These are phyloP conservation scores for Rhizoclosmatium sp. DNA, from an alignment of 192 early-diverging fungal genomes.

Conservation along the genomic window DNA sequence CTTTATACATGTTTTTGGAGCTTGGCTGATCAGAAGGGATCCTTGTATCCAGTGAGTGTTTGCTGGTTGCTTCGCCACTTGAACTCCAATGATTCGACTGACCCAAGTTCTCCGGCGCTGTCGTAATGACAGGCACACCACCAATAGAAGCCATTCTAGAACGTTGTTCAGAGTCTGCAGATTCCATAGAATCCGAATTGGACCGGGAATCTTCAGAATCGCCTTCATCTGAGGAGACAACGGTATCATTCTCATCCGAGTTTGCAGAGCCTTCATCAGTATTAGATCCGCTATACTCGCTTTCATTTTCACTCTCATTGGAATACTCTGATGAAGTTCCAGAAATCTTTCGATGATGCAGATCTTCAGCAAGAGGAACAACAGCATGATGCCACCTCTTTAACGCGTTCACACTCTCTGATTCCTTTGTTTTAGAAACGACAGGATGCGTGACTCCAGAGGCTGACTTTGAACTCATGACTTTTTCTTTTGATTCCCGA, in stretches of 20 bases:
- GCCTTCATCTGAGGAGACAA: background rate
- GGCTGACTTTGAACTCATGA: too few relatives aligned
- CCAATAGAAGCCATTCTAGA: background rate
- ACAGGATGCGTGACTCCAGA: too few relatives aligned
- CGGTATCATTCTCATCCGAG: background rate
- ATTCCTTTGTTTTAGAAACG: background rate
- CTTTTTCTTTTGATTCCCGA: too few relatives aligned
- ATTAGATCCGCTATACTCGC: background rate
- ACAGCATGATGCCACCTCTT: conserved; percentile 22
- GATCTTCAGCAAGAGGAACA: background rate
- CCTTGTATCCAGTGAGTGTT: background rate
- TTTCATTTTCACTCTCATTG: background rate
- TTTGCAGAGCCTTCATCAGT: background rate
- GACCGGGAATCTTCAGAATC: background rate
- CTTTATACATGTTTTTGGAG: background rate
- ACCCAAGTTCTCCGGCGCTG: background rate
- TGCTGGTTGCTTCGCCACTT: too few relatives aligned
- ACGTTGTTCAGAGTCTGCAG: background rate
- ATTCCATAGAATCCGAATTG: background rate
- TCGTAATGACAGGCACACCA: background rate
- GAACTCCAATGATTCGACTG: too few relatives aligned
- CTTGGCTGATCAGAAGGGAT: background rate
- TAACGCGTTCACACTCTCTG: background rate
- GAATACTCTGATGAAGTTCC: background rate
- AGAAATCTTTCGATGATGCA: conserved; percentile 23